Base-by-base conservation (phyloP, 306 rosid genomes). In the Abrus pulchellus region DNA sequence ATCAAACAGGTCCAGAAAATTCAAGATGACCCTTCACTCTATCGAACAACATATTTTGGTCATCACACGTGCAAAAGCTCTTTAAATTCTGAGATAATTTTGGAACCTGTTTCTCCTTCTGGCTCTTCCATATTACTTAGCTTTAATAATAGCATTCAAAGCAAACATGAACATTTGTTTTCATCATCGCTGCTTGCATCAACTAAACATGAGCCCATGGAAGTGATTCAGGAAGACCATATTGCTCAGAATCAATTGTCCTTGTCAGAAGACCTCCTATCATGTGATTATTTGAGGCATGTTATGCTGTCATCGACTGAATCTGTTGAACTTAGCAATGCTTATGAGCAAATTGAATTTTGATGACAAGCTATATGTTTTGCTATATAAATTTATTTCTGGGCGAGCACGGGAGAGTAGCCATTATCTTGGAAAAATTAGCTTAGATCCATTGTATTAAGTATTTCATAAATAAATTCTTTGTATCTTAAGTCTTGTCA, bases 1-100 rank as follows among this genome's bases (percentile, higher is more conserved):
- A 88, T 80, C 6, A 92, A 90, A 62, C 94, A 88, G 3, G 93
- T 92, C 20, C 94, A 92, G 30, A 72, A 47, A 83, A 82, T 83
- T 29, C 69, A 84, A 71, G 88, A 77, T 2, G 13, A 87, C 7
- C 93, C 94, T 33, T 85, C 85, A 8, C 14, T 72, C 41, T 87
- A 40, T 59, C 60, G 81, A 7, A 89, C 90, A 5, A 86, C 87
- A 7, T 89, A 84, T 62, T 74, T 62, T 48, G 85, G 85, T 5
- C 62, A 79, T 10, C 94, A 92, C 77, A 84, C 78, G 0, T 92
- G 97, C 76, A 38, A 34, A 14, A 88, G 43, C 48, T 62, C 44
- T 40, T 20, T 45, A 1, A 71, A 53, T 50, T 79, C 97, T 0
- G 75, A 90, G 7, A 49, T 85, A 2, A 57, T 72, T 64, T 55